These are phyloP conservation scores for Acarospora socialis DNA, from an alignment of 2,329 filamentous ascomycete genomes.

Conservation along the genomic window DNA sequence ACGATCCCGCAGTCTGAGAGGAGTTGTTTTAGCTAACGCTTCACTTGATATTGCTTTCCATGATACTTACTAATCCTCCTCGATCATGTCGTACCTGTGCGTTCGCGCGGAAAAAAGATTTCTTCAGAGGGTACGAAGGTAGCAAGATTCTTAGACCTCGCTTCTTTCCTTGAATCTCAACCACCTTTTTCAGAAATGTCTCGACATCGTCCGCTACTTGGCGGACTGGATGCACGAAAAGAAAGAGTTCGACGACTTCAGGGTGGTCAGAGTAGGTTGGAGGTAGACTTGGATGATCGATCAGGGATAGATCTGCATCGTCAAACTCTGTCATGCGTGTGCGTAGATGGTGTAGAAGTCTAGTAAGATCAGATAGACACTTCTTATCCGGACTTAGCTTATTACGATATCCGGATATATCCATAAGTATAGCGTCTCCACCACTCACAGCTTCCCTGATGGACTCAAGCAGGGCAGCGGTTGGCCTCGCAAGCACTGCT, in stretches of 20 bases:
- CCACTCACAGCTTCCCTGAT: conserved; percentile 32
- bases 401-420: conserved; percentile 36
- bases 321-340: conserved; percentile 35
- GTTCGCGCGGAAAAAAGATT: conserved; percentile 40
- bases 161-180: conserved; percentile 32
- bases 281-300: conserved; percentile 32
- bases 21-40: no score
- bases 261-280: conserved; percentile 33
- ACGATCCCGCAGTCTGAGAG: conserved; percentile 40
- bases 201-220: conserved; percentile 37
- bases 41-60: no score
- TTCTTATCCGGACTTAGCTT: no score
- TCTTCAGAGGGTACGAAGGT: conserved; percentile 40
- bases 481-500: conserved; percentile 31
- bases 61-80: conserved; percentile 41
- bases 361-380: conserved; percentile 29
- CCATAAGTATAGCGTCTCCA: conserved; percentile 41
- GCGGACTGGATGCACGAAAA: conserved; percentile 41
- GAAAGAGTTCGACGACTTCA: conserved; percentile 39
- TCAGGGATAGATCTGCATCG: conserved; percentile 31
- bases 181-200: conserved; percentile 33
- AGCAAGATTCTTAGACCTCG: conserved; percentile 31
- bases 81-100: conserved; percentile 45
- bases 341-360: conserved; percentile 27
- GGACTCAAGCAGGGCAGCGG: conserved; percentile 31